Evolutionary conservation across 805 yeast genomes (phyloP).

Genomic region (Peterozyma xylosa): DNA sequence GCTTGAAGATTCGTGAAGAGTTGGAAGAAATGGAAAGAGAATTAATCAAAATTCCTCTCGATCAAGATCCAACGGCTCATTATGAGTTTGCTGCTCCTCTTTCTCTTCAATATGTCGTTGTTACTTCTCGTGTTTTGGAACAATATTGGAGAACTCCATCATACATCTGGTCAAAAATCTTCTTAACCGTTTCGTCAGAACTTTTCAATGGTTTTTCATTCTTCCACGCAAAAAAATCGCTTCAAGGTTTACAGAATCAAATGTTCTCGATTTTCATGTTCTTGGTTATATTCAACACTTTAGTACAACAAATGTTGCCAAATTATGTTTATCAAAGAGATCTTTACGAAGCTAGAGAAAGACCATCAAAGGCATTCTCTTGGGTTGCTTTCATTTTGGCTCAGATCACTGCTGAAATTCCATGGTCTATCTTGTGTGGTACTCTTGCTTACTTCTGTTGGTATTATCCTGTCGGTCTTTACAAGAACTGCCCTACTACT

Average conservation of each 20-base stretch:
- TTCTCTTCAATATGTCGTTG: slow-evolving; percentile 32
- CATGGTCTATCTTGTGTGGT: slow-evolving; percentile 55
- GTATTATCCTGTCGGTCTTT: slow-evolving; percentile 70
- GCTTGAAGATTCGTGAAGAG: slow-evolving; percentile 48
- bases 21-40: slow-evolving; percentile 59
- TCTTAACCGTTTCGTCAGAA: slow-evolving; percentile 44
- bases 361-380: slow-evolving; percentile 63
- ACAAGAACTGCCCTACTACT: slow-evolving; percentile 48
- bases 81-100: slow-evolving; percentile 37
- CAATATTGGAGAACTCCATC: slow-evolving; percentile 63
- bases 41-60: slow-evolving; percentile 29
- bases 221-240: slow-evolving; percentile 53
- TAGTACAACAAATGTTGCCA: slow-evolving; percentile 59
- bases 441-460: slow-evolving; percentile 55
- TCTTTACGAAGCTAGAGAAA: slow-evolving; percentile 65
- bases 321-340: slow-evolving; percentile 54
- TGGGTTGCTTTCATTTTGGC: slow-evolving; percentile 59
- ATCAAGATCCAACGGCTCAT: slow-evolving; percentile 21
- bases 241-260: slow-evolving; percentile 74
- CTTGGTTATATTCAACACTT: slow-evolving; percentile 44
- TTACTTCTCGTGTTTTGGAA: slow-evolving; percentile 42
- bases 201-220: slow-evolving; percentile 65
- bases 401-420: slow-evolving; percentile 59
- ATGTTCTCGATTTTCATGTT: slow-evolving; percentile 74
- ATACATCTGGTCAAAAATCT: slow-evolving; percentile 49